Percentiles rank a stretch among this genome's conserved stretches.
These are phyloP conservation scores for Endocalyx cinctus DNA, from an alignment of 2,329 filamentous ascomycete species.

Conservation along the genomic window DNA sequence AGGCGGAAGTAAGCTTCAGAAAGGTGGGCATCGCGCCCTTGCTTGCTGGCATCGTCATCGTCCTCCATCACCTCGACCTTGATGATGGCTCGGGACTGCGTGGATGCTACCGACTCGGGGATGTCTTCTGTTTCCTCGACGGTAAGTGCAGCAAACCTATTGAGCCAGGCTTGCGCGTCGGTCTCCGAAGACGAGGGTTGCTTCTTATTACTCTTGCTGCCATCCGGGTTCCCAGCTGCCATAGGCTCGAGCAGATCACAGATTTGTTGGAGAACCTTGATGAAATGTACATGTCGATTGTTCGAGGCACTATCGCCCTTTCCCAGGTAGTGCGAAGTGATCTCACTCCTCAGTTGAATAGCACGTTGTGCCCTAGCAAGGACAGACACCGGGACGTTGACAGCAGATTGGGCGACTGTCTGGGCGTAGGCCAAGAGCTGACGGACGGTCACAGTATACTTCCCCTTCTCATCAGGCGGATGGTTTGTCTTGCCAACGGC, in stretches of 20 bases:
- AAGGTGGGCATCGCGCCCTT: constrained; percentile 7
- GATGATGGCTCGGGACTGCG: constrained; percentile 13
- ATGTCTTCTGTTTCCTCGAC: constrained; percentile 18
- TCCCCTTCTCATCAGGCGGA: no score
- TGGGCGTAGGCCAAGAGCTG: neutral
- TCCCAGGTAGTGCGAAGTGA: constrained; percentile 24
- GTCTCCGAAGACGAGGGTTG: neutral
- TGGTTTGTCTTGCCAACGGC: no score
- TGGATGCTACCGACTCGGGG: constrained; percentile 4
- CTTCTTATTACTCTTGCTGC: constrained; percentile 9
- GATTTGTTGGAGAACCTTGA: constrained; percentile 20
- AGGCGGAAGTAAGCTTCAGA: constrained; percentile 18
- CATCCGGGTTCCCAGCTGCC: constrained; percentile 9
- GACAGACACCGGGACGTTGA: neutral
- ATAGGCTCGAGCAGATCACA: constrained; percentile 22
- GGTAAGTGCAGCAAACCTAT: constrained; percentile 23
- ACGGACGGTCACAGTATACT: neutral
- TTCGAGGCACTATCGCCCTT: constrained; percentile 16
- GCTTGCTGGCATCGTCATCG: constrained; percentile 9
- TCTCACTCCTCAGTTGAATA: constrained; percentile 18
- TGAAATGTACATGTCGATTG: constrained; percentile 21
- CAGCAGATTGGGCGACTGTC: neutral
- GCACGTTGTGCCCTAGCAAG: neutral
- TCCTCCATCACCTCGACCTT: constrained; percentile 16
- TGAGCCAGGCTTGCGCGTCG: constrained; percentile 10